phyloP scores from a whole-genome alignment of 2,329 filamentous ascomycete genomes.

The Microascus cirrosus region DNA sequence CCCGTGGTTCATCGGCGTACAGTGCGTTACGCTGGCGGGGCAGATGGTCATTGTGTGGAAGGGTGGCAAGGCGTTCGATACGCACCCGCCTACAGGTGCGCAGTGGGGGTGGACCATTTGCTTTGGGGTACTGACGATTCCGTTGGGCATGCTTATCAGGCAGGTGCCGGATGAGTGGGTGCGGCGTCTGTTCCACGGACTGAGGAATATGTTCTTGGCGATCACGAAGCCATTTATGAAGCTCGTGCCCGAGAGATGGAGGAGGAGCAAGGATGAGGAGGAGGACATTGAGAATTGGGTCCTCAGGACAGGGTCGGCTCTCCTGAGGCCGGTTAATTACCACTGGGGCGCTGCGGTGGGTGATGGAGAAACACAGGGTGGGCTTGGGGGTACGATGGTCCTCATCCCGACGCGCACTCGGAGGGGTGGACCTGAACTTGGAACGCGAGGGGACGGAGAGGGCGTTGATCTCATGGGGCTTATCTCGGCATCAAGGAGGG shows the following conservation, averaged over 20 bases:
- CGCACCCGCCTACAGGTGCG: constrained; percentile 44
- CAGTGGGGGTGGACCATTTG: constrained; percentile 64
- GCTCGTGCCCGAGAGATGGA: constrained; percentile 9
- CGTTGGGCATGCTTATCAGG: constrained; percentile 36
- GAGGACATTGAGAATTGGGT: constrained; percentile 11
- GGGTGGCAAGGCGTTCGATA: constrained; percentile 56
- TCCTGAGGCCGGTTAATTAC: constrained; percentile 12
- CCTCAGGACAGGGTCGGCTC: constrained; percentile 11
- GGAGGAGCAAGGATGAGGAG: constrained; percentile 7
- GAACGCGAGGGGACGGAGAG: background rate
- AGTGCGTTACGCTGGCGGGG: constrained; percentile 54
- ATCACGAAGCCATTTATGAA: constrained; percentile 8
- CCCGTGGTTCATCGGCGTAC: constrained; percentile 63
- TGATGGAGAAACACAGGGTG: background rate
- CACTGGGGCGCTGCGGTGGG: constrained; percentile 13
- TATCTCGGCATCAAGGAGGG: constrained; percentile 18
- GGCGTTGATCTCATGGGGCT: constrained; percentile 17
- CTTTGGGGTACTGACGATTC: constrained; percentile 56
- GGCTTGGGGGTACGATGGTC: background rate
- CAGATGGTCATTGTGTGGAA: constrained; percentile 64
- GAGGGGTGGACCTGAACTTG: constrained; percentile 3
- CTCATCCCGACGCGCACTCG: constrained; percentile 6
- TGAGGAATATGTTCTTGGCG: constrained; percentile 10
- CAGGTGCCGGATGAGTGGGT: constrained; percentile 25
- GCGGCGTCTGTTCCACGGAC: constrained; percentile 13